Percentiles rank a stretch among this genome's conserved stretches.
Evolutionary conservation across 257 asterid genomes (phyloP).

Genomic region (Nicotiana tomentosiformis): DNA sequence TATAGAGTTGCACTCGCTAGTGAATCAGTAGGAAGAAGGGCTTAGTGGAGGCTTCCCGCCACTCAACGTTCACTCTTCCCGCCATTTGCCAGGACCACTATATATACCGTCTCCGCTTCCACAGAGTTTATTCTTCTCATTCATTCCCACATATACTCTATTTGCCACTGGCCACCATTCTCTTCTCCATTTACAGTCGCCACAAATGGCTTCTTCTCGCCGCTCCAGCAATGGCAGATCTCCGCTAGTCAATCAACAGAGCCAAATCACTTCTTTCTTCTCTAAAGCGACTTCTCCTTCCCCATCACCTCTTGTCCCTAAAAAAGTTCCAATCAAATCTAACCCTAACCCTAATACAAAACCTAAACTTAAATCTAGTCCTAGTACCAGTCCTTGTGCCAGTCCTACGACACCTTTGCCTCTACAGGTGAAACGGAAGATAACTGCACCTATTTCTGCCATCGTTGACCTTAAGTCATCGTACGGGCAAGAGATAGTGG

Average conservation of each 20-base stretch:
- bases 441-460: conserved; percentile 6
- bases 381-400: not conserved
- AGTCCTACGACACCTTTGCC: conserved; percentile 7
- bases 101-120: not conserved
- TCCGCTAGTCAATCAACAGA: conserved; percentile 77
- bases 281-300: conserved; percentile 41
- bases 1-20: not conserved
- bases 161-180: conserved; percentile 17
- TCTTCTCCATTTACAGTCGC: not conserved
- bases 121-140: not conserved
- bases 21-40: not conserved
- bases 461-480: conserved; percentile 21
- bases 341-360: conserved; percentile 8
- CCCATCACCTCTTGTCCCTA: conserved; percentile 24
- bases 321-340: conserved; percentile 34
- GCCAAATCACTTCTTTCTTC: conserved; percentile 83
- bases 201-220: conserved; percentile 40
- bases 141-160: not conserved
- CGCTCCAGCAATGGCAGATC: conserved; percentile 79
- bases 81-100: not conserved
- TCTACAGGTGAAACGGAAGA: not conserved
- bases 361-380: conserved; percentile 6
- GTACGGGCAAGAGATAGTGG: conserved; percentile 57
- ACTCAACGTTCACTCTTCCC: not conserved
- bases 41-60: conserved; percentile 5